A percentile compares a stretch with the other conserved stretches of the same genome.
Evolutionary conservation across 1,284 basidiomycete genomes (phyloP).

Genomic region (Leccinum pallidistipes): DNA sequence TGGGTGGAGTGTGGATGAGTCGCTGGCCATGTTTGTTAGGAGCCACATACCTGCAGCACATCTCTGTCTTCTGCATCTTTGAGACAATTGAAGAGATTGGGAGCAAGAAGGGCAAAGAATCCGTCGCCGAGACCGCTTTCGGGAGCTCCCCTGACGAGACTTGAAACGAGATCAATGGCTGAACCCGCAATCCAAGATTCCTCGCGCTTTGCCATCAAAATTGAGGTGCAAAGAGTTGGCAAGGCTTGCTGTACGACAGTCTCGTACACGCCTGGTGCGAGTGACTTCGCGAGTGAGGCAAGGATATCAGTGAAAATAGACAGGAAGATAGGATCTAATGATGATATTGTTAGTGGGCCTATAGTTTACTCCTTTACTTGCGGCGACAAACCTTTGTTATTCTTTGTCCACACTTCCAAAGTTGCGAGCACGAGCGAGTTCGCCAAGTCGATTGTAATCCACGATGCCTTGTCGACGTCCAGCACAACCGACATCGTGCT

Average conservation of each 20-base stretch:
- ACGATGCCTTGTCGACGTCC: slow-evolving; percentile 70
- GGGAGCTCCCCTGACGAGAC: slow-evolving; percentile 65
- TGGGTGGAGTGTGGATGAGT: slow-evolving; percentile 34
- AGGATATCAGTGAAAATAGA: slow-evolving; percentile 87
- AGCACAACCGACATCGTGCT: slow-evolving; percentile 83
- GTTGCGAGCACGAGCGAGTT: slow-evolving; percentile 62
- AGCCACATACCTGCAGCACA: slow-evolving; percentile 67
- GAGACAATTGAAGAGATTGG: slow-evolving; percentile 71
- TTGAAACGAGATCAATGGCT: slow-evolving; percentile 79
- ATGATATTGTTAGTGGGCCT: slow-evolving; percentile 6
- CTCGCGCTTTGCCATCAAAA: slow-evolving; percentile 54
- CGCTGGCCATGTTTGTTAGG: not conserved
- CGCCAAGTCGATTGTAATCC: slow-evolving; percentile 67
- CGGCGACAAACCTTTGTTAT: slow-evolving; percentile 65
- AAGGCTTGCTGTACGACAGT: slow-evolving; percentile 72
- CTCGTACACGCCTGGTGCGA: slow-evolving; percentile 61
- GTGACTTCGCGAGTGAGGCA: slow-evolving; percentile 63
- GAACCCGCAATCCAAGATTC: slow-evolving; percentile 75
- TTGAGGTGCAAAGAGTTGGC: slow-evolving; percentile 68
- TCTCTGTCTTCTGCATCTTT: slow-evolving; percentile 77
- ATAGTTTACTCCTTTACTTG: not conserved
- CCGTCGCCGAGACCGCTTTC: slow-evolving; percentile 72
- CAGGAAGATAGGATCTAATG: slow-evolving; percentile 83
- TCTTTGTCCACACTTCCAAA: slow-evolving; percentile 81
- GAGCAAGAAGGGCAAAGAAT: slow-evolving; percentile 74